Conservation (phyloP, 75 land plant genomes). For the Azolla pinnata region DNA sequence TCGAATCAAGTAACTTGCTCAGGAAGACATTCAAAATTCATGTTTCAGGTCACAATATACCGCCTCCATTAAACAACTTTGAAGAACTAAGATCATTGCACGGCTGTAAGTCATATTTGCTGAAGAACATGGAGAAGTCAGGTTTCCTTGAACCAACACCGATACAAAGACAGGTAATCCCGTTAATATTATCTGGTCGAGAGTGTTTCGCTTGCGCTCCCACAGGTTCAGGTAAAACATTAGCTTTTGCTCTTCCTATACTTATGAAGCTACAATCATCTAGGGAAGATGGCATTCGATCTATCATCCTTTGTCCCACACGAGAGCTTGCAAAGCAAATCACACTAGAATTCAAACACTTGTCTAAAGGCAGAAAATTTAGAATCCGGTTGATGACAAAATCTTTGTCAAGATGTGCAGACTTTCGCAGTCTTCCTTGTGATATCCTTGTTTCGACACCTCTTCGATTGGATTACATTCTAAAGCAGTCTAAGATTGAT, state of each 20-base stretch:
- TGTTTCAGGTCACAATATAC: constrained; percentile 58
- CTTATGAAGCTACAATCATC: constrained; percentile 77
- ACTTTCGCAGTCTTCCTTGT: constrained; percentile 64
- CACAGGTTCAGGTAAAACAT: constrained; percentile 96
- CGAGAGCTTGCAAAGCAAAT: constrained; percentile 87
- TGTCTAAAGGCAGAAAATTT: constrained; percentile 69
- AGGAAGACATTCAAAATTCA: constrained; percentile 71
- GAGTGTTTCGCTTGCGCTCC: constrained; percentile 99
- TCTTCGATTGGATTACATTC: constrained; percentile 50
- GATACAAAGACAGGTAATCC: constrained; percentile 96
- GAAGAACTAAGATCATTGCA: constrained; percentile 57
- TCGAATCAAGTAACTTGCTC: constrained; percentile 20
- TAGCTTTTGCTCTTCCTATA: constrained; percentile 82
- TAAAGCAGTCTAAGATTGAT: constrained; percentile 60
- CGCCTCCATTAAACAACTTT: constrained; percentile 59
- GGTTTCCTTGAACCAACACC: constrained; percentile 92
- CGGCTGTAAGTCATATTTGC: constrained; percentile 54
- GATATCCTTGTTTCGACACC: constrained; percentile 94
- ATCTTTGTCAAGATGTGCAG: constrained; percentile 47
- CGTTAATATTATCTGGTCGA: constrained; percentile 64
- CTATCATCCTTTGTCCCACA: constrained; percentile 80
- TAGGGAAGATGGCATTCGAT: constrained; percentile 57
- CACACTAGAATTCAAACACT: constrained; percentile 68
- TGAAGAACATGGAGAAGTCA: constrained; percentile 48
- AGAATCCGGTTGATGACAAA: constrained; percentile 63